Conservation (phyloP, 2,329 filamentous ascomycete species). For the Volutella citrinella region DNA sequence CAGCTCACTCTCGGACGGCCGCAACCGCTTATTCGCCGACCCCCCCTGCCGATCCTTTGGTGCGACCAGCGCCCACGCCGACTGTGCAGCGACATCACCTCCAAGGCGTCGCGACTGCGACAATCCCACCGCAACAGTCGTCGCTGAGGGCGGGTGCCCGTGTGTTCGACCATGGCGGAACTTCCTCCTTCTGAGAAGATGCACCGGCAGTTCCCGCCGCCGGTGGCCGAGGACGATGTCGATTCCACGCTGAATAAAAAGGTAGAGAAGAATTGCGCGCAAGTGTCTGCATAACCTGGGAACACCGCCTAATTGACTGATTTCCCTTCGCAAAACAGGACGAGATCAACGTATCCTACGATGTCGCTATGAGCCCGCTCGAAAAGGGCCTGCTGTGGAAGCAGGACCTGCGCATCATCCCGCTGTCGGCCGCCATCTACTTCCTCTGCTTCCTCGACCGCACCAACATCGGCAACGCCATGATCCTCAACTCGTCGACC, state of each 20-base stretch:
- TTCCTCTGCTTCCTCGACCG: slow-evolving; percentile 66
- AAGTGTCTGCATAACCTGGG: slow-evolving; percentile 2
- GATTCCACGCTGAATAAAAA: slow-evolving; percentile 24
- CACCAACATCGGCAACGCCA: slow-evolving; percentile 68
- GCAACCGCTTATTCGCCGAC: slow-evolving; percentile 5
- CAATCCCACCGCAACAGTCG: too few species aligned
- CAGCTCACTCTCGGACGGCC: slow-evolving; percentile 15
- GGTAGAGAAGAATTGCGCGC: slow-evolving; percentile 10
- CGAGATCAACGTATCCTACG: slow-evolving; percentile 18
- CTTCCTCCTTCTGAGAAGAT: too few species aligned
- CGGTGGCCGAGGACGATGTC: slow-evolving; percentile 23
- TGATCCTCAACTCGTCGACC: slow-evolving; percentile 60
- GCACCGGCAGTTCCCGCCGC: slow-evolving; percentile 22
- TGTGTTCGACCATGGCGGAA: too few species aligned
- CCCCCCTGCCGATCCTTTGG: slow-evolving; percentile 11
- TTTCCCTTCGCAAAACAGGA: slow-evolving; percentile 19
- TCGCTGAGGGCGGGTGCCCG: too few species aligned
- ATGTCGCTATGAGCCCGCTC: slow-evolving; percentile 21
- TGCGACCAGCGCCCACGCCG: slow-evolving; percentile 2
- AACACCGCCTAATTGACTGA: neutral
- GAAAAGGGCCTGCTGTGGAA: slow-evolving; percentile 48
- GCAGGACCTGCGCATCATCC: slow-evolving; percentile 62
- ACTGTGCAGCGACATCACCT: slow-evolving; percentile 1
- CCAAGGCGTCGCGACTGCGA: too few species aligned
- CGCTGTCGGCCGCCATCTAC: slow-evolving; percentile 62